Evolutionary conservation across 2,329 filamentous ascomycete species (phyloP).

Genomic region (Amauroascus verrucosus): DNA sequence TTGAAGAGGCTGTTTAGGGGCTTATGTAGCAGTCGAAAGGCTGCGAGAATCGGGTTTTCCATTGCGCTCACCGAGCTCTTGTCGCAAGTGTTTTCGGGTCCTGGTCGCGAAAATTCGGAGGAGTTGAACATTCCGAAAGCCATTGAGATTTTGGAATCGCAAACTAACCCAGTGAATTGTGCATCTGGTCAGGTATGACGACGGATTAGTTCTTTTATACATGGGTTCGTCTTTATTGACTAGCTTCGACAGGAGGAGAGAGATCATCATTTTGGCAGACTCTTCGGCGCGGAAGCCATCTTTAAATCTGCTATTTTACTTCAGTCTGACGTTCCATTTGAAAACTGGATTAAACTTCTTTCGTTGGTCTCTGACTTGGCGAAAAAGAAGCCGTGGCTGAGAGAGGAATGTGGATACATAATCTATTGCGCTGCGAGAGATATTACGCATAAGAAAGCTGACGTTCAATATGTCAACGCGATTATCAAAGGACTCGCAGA

Average conservation of each 20-base stretch:
- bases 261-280: conserved; percentile 71
- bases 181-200: conserved; percentile 44
- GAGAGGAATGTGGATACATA: conserved; percentile 76
- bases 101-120: conserved; percentile 19
- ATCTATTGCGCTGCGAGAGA: conserved; percentile 62
- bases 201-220: conserved; percentile 20
- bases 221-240: conserved; percentile 43
- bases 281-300: conserved; percentile 81
- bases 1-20: conserved; percentile 67
- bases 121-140: conserved; percentile 34
- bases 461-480: conserved; percentile 45
- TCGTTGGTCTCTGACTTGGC: conserved; percentile 63
- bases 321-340: conserved; percentile 41
- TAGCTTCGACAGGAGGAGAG: conserved; percentile 62
- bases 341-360: conserved; percentile 51
- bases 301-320: conserved; percentile 69
- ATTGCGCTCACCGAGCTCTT: conserved; percentile 76
- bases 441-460: conserved; percentile 30
- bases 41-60: conserved; percentile 78
- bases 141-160: conserved; percentile 43
- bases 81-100: conserved; percentile 51
- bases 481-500: conserved; percentile 54
- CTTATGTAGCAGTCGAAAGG: conserved; percentile 80
- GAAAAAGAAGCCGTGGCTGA: conserved; percentile 76
- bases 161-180: conserved; percentile 44